A percentile compares a stretch with the other conserved stretches of the same genome.
Evolutionary conservation across 768 basidiomycete species (phyloP).

Genomic region (Baorangia bicolor): DNA sequence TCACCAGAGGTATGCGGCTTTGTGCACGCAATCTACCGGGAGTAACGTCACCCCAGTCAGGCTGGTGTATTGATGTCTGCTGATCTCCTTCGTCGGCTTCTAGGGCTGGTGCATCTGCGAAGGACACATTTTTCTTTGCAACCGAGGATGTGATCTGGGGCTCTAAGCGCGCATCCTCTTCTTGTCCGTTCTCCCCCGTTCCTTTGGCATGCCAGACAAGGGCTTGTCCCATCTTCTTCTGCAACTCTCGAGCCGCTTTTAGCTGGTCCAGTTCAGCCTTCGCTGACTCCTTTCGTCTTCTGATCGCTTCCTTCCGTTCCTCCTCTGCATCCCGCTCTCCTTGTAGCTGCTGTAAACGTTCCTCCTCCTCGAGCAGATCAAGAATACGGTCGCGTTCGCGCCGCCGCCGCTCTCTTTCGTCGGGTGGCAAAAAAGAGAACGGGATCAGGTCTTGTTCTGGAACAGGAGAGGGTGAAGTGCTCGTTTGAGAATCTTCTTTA

Average conservation of each 20-base stretch:
- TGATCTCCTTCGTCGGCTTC: constrained; percentile 17
- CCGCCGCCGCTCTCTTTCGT: constrained; percentile 49
- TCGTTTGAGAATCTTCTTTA: constrained; percentile 20
- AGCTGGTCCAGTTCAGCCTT: constrained; percentile 40
- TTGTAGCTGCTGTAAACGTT: constrained; percentile 44
- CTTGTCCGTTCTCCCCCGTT: constrained; percentile 33
- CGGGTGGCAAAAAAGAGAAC: constrained; percentile 42
- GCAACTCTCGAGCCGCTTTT: constrained; percentile 48
- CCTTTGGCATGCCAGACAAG: constrained; percentile 47
- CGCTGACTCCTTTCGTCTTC: constrained; percentile 50
- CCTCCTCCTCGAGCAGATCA: constrained; percentile 71
- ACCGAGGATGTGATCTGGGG: constrained; percentile 32
- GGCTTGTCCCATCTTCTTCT: constrained; percentile 78
- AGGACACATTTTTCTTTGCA: constrained; percentile 64
- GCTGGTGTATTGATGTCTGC: constrained; percentile 4
- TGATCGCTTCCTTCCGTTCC: constrained; percentile 45
- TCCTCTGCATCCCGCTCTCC: constrained; percentile 43
- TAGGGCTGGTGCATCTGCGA: constrained; percentile 44
- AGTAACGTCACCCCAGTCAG: constrained; percentile 56
- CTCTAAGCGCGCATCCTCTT: constrained; percentile 25
- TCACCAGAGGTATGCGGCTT: constrained; percentile 36
- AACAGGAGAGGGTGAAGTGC: constrained; percentile 11
- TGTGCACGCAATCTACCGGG: constrained; percentile 46
- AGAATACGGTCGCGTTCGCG: constrained; percentile 64
- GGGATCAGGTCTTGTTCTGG: constrained; percentile 50